Base-by-base conservation (phyloP, 2,329 filamentous ascomycete species). In the Aspergillus ochraceoroseus region DNA sequence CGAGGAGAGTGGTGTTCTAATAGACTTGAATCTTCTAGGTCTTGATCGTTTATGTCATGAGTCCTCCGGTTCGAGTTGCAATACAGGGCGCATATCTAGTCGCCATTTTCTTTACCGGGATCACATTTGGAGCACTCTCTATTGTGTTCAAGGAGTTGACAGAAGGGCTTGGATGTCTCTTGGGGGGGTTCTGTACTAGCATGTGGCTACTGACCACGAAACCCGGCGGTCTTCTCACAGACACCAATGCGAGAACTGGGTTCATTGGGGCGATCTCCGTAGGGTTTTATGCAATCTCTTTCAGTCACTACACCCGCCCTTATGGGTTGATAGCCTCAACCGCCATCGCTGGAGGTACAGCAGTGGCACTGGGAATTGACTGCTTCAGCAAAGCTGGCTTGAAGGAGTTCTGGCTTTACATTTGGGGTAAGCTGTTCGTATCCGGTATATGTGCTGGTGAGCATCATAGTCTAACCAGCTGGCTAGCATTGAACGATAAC, bases 391-490 rank as follows among this genome's bases (percentile, higher is more conserved):
- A 80, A 47, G 87, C 88, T n/a, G 90, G 90, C 0, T 70, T 94
- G 54, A 95, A 95, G 63, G 90, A 96, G 62, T 95, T 95, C 53
- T 96, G 90, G 90, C 76, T 87, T 4, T 96, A 94, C 61, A 74
- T 94, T 25, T 96, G 90, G 90, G 70, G 76, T 79, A 61, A 63
- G 74, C 34, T 5, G 20, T 4, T 17, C 13, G 26, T 5, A 18
- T 4, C 14, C 13, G 26, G 11, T 4, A 22, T 6, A n/a, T 13
- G 4, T 0, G 14, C 9, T 17, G 26, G 20, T 12, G 12, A 31
- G 4, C 18, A 4, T 11, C 7, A 15, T 7, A 12, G 30, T 22
- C 44, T 51, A 29, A 51, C 36, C 6, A 19, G 14, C 9, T 18
- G 9, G 15, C 4, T 36, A 80, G 76, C 69, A 31, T 66, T 96